These are phyloP conservation scores for Pterocarpus santalinus DNA, from an alignment of 306 rosid species.

Conservation along the genomic window DNA sequence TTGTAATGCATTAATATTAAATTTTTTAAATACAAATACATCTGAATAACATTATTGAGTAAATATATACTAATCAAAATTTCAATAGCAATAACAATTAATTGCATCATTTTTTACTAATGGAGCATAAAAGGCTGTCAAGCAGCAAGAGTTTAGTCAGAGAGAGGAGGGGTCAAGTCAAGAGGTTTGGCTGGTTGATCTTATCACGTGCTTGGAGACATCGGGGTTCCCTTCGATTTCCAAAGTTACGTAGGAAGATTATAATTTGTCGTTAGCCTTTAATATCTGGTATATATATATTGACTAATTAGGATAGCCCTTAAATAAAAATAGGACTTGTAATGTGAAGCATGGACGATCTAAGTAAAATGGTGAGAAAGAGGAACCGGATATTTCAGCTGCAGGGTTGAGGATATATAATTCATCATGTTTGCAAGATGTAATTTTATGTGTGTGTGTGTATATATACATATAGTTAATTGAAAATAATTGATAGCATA, in stretches of 20 bases:
- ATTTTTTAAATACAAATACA: too few relatives aligned
- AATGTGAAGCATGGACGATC: background rate
- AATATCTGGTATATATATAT: too few relatives aligned
- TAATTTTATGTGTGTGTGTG: background rate
- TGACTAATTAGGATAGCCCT: too few relatives aligned
- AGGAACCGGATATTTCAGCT: background rate
- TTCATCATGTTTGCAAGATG: background rate
- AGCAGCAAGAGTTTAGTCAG: slow-evolving; percentile 25
- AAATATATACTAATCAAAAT: background rate
- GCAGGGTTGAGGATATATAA: background rate
- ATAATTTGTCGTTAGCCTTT: too few relatives aligned
- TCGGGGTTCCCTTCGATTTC: background rate
- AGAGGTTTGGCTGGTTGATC: background rate
- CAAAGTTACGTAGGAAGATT: background rate
- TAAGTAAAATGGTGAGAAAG: background rate
- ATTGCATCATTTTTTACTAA: slow-evolving; percentile 6
- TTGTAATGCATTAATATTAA: too few relatives aligned
- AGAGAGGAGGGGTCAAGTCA: background rate
- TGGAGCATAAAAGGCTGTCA: slow-evolving; percentile 28
- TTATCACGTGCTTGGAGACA: slow-evolving; percentile 11
- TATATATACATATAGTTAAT: background rate
- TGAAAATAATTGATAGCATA: background rate
- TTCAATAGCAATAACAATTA: background rate
- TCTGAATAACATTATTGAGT: too few relatives aligned
- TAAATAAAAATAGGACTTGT: too few relatives aligned